Base-by-base conservation (phyloP, 148 eudicot species). In the Hydrangea macrophylla region DNA sequence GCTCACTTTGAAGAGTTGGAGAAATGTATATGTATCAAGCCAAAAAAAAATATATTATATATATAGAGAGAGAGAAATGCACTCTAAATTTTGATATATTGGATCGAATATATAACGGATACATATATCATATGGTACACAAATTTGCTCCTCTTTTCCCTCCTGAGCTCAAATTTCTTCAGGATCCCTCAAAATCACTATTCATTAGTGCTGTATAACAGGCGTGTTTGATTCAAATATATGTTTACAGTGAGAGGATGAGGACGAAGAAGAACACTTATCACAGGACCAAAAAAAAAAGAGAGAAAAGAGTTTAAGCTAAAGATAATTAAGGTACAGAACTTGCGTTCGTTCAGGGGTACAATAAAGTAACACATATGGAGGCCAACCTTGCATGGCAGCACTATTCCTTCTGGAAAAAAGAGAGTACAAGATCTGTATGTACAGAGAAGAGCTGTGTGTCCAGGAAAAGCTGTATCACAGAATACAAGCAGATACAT, bases 371-470 rank as follows among this genome's bases (percentile, higher is more conserved):
- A 18, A 53, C 58, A 65, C 66, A 68, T 60, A 36, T 30, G 45
- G 57, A 31, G 17, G 55, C 62, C 64, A 61, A 65, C 62, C 74
- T 65, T 71, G 61, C 32, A 44, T 44, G 70, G 57, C 64, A 31
- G 36, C 35, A 12, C 60, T 86, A 93, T 69, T 90, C 96, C 79
- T 90, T 90, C 82, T 93, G 98, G 78, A 86, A 84, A 69, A 88
- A 81, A 62, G 96, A 88, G 62, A 93, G 92, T 60, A 83, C 90
- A 65, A 90, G 88, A 81, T 93, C 98, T n/a, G 98, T 93, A 79
- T 86, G 98, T 72, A 90, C 98, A 60, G 96, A 90, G 84, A 93
- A 93, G 73, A 93, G 81, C 66, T 93, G 98, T 37, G 98, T 90
- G 70, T 90, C 92, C 74, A 86, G 73, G 40, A 93, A 93, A 32